Conservation (phyloP, 345 rosid genomes). For the Boechera divaricarpa region DNA sequence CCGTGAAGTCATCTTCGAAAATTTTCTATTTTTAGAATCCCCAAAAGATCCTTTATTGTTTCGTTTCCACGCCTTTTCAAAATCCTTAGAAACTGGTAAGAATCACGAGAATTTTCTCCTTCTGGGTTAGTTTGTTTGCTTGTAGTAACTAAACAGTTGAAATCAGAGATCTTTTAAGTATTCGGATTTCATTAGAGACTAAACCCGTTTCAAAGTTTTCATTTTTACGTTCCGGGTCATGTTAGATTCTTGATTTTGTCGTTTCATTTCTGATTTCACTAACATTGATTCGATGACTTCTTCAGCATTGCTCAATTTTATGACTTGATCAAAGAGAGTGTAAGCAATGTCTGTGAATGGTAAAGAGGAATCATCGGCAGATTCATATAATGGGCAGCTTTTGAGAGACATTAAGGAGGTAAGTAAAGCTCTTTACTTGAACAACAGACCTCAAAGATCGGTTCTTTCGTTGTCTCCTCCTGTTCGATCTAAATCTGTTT, state of each 20-base stretch:
- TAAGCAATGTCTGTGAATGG: conserved; percentile 52
- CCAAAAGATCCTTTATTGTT: conserved; percentile 25
- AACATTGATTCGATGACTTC: conserved; percentile 8
- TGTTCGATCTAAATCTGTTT: conserved; percentile 55
- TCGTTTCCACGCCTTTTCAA: conserved; percentile 19
- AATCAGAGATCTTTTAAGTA: background rate
- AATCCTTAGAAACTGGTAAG: conserved; percentile 29
- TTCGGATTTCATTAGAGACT: background rate
- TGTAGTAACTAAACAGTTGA: background rate
- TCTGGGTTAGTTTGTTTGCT: background rate
- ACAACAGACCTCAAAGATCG: conserved; percentile 49
- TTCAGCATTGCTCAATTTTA: conserved; percentile 29
- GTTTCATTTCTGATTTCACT: background rate
- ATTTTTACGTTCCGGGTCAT: background rate
- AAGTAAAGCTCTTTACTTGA: conserved; percentile 71
- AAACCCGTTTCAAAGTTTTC: conserved; percentile 16
- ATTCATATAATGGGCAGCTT: conserved; percentile 55
- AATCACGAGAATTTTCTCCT: conserved; percentile 18
- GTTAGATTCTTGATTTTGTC: conserved; percentile 3
- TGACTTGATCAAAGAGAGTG: conserved; percentile 36
- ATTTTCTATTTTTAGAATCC: conserved; percentile 21
- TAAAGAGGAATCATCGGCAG: conserved; percentile 38
- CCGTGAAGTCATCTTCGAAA: conserved; percentile 32
- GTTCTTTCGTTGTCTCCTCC: conserved; percentile 48
- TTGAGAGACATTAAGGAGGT: conserved; percentile 82